Conservation (phyloP, 768 basidiomycete species). For the Xanthoconium purpureum region DNA sequence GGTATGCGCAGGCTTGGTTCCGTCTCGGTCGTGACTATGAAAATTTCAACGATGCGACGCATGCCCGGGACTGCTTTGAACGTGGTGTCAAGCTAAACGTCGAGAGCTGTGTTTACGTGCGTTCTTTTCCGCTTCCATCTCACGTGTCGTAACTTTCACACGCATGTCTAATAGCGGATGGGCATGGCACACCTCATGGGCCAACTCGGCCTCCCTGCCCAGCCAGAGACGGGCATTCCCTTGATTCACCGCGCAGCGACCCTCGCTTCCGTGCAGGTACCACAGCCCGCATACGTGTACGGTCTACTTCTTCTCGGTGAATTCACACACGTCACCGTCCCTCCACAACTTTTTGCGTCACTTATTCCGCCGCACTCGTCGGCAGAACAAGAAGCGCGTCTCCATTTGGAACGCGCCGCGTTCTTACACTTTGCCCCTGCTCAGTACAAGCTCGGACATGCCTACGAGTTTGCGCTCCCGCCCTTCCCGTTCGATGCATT, state of each 20-base stretch:
- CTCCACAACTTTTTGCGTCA: conserved; percentile 47
- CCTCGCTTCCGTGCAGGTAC: conserved; percentile 66
- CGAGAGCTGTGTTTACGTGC: conserved; percentile 56
- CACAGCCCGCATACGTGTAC: conserved; percentile 86
- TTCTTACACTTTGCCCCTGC: conserved; percentile 81
- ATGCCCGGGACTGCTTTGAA: conserved; percentile 85
- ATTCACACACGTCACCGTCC: conserved; percentile 65
- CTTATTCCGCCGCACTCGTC: conserved; percentile 51
- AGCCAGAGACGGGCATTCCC: conserved; percentile 57
- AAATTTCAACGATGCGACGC: conserved; percentile 67
- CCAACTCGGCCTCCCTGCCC: conserved; percentile 65
- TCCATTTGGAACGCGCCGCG: conserved; percentile 80
- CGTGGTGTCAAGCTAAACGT: conserved; percentile 73
- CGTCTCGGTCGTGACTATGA: conserved; percentile 90
- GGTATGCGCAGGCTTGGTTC: conserved; percentile 86
- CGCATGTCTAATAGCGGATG: conserved; percentile 55
- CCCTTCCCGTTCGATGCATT: conserved; percentile 87
- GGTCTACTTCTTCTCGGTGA: conserved; percentile 85
- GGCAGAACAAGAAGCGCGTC: conserved; percentile 59
- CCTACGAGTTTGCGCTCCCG: conserved; percentile 86
- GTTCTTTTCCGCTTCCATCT: background rate
- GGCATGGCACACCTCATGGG: conserved; percentile 92
- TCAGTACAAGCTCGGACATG: conserved; percentile 90
- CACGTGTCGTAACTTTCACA: conserved; percentile 3
- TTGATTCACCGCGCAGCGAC: conserved; percentile 77